Evolutionary conservation across 1,284 basidiomycete genomes (phyloP).

Genomic region (Malassezia equina): DNA sequence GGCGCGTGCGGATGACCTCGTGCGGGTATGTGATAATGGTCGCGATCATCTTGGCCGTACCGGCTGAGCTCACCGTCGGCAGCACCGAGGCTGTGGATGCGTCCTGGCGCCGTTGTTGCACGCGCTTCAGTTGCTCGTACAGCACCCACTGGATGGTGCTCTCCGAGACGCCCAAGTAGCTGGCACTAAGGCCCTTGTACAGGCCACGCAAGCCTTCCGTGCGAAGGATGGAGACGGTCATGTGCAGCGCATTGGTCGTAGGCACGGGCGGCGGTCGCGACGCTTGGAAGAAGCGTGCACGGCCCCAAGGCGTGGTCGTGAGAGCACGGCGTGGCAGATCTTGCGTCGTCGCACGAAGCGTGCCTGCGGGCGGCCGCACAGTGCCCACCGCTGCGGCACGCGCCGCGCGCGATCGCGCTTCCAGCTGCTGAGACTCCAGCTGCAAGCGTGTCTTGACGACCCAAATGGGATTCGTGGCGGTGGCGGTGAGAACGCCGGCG

Average conservation of each 20-base stretch:
- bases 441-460: slow-evolving; percentile 94
- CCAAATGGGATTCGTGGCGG: slow-evolving; percentile 95
- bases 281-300: slow-evolving; percentile 26
- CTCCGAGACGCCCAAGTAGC: slow-evolving; percentile 90
- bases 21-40: slow-evolving; percentile 44
- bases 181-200: slow-evolving; percentile 88
- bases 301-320: background rate
- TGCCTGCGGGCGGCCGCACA: background rate
- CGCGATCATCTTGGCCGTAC: slow-evolving; percentile 72
- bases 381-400: slow-evolving; percentile 6
- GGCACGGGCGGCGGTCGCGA: slow-evolving; percentile 28
- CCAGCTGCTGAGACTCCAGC: slow-evolving; percentile 50
- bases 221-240: slow-evolving; percentile 63
- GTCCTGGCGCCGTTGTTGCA: background rate
- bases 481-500: slow-evolving; percentile 70
- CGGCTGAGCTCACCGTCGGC: slow-evolving; percentile 79
- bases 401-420: slow-evolving; percentile 2
- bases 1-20: slow-evolving; percentile 64
- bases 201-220: slow-evolving; percentile 78
- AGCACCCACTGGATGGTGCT: slow-evolving; percentile 96
- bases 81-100: slow-evolving; percentile 51
- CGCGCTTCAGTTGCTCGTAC: slow-evolving; percentile 71
- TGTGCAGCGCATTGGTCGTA: slow-evolving; percentile 55
- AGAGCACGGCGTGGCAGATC: background rate
- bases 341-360: background rate